phyloP scores from a whole-genome alignment of 2,329 filamentous ascomycete species.

The Fusarium tupiense region DNA sequence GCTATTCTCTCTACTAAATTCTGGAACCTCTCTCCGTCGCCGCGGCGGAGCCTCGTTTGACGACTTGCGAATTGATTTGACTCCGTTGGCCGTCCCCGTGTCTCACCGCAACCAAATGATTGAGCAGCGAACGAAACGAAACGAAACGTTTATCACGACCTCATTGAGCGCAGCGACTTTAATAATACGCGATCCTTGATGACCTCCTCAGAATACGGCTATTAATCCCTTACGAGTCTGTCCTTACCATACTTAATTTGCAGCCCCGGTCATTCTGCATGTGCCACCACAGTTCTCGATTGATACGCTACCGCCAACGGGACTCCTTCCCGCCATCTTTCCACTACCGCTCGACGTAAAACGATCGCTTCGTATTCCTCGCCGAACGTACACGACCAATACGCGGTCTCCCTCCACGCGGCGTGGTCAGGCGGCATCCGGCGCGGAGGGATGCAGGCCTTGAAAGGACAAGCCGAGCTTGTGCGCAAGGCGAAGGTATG shows the following conservation, averaged over 20 bases:
- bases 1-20: neutral
- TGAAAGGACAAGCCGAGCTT: constrained; percentile 67
- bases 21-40: neutral
- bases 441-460: constrained; percentile 60
- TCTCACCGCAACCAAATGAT: constrained; percentile 27
- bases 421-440: constrained; percentile 38
- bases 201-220: neutral
- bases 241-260: constrained; percentile 22
- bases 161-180: neutral
- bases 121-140: constrained; percentile 21
- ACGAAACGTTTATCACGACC: constrained; percentile 23
- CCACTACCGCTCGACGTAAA: constrained; percentile 16
- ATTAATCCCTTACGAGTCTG: constrained; percentile 2
- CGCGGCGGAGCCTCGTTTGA: neutral
- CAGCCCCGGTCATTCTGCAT: constrained; percentile 30
- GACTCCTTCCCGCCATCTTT: constrained; percentile 25
- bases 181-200: constrained; percentile 4
- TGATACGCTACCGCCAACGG: constrained; percentile 35
- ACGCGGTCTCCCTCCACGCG: constrained; percentile 31
- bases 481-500: constrained; percentile 70
- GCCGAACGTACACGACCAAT: constrained; percentile 2
- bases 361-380: neutral
- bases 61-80: constrained; percentile 7
- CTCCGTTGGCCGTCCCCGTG: neutral
- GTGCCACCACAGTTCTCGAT: constrained; percentile 25